These are phyloP conservation scores for Pestalotiopsis sp. DNA, from an alignment of 2,329 filamentous ascomycete species.

Conservation along the genomic window DNA sequence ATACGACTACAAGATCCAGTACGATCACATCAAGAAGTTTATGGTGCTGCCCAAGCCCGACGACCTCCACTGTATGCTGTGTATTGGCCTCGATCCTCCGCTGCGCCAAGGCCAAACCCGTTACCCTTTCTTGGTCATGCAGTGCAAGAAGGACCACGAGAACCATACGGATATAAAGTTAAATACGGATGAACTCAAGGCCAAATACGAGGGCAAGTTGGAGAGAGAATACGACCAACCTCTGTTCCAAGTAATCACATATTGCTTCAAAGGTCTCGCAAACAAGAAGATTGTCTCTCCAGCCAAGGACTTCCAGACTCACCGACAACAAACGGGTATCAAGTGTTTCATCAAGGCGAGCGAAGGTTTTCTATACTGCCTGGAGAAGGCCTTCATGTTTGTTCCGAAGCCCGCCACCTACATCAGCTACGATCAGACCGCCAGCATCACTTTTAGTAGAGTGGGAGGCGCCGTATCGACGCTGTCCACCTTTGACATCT, in stretches of 20 bases:
- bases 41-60: conserved; percentile 99
- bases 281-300: conserved; percentile 95
- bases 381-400: conserved; percentile 99
- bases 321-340: conserved; percentile 91
- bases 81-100: conserved; percentile 90
- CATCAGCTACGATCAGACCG: conserved; percentile 91
- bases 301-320: conserved; percentile 91
- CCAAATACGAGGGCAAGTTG: conserved; percentile 86
- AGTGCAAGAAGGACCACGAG: conserved; percentile 75
- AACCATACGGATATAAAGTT: too few species aligned
- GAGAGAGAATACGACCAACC: conserved; percentile 90
- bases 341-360: conserved; percentile 99
- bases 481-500: conserved; percentile 95
- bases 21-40: conserved; percentile 97
- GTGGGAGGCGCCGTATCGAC: conserved; percentile 93
- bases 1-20: conserved; percentile 99
- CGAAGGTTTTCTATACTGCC: conserved; percentile 93
- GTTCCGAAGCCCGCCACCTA: conserved; percentile 98
- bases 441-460: conserved; percentile 91
- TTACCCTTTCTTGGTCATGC: conserved; percentile 98
- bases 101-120: conserved; percentile 95
- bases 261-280: conserved; percentile 91
- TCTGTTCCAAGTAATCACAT: conserved; percentile 88
- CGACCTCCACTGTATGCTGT: conserved; percentile 92
- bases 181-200: conserved; percentile 53